phyloP scores from a whole-genome alignment of 352 stramenopile genomes.

The Phytophthora parvispora region DNA sequence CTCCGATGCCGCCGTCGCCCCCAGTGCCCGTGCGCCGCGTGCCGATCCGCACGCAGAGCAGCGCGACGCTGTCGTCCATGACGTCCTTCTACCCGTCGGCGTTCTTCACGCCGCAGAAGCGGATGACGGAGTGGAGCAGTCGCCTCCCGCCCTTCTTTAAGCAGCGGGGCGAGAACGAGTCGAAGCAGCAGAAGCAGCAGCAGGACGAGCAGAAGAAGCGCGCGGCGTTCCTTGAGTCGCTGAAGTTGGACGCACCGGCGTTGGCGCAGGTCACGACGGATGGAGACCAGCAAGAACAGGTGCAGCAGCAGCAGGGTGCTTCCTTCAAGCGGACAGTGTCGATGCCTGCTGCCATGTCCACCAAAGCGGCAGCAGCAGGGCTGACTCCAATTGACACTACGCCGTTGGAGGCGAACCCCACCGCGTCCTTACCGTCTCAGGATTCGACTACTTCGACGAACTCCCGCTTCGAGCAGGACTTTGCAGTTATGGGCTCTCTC shows the following conservation, averaged over 20 bases:
- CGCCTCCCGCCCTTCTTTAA: conserved; percentile 54
- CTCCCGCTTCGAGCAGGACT: conserved; percentile 80
- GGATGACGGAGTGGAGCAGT: conserved; percentile 49
- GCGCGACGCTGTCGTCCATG: conserved; percentile 41
- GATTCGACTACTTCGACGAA: conserved; percentile 10
- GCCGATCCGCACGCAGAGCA: conserved; percentile 45
- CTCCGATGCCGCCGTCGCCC: conserved; percentile 18
- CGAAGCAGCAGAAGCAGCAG: conserved; percentile 26
- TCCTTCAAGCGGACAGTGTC: conserved; percentile 36
- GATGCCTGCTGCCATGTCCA: conserved; percentile 28
- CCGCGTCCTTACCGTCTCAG: background rate
- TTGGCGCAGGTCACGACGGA: conserved; percentile 20
- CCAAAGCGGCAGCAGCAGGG: conserved; percentile 20
- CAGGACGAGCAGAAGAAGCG: conserved; percentile 36
- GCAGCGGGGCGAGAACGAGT: conserved; percentile 29
- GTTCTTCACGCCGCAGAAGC: conserved; percentile 57
- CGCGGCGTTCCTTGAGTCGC: conserved; percentile 24
- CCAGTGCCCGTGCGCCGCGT: conserved; percentile 30
- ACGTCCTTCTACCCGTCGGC: conserved; percentile 47
- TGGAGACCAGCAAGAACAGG: conserved; percentile 13
- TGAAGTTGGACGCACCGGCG: conserved; percentile 29
- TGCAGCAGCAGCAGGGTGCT: conserved; percentile 11
- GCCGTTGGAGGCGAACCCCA: conserved; percentile 11
- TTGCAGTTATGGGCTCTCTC: conserved; percentile 70
- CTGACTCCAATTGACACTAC: conserved; percentile 26